These are phyloP conservation scores for Mycena kentingensis DNA, from an alignment of 768 basidiomycete species.

Conservation along the genomic window DNA sequence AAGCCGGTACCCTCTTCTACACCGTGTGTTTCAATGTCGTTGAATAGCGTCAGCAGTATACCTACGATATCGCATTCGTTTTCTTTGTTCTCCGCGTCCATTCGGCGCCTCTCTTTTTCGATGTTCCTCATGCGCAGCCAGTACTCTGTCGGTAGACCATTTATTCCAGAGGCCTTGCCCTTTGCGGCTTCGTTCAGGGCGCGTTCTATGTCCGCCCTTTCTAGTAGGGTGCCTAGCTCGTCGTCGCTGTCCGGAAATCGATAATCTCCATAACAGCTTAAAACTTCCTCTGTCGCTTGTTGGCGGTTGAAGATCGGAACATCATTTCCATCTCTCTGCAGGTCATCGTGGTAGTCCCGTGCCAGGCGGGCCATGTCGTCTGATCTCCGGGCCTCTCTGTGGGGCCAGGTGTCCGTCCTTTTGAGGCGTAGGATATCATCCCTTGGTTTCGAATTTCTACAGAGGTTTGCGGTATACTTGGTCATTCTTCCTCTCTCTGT, in stretches of 20 bases:
- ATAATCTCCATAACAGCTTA: background rate
- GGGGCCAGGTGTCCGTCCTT: background rate
- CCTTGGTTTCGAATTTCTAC: background rate
- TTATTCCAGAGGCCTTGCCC: background rate
- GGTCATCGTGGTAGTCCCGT: constrained; percentile 3
- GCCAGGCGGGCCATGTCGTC: constrained; percentile 2
- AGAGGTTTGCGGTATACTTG: background rate
- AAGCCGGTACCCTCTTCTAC: constrained; percentile 3
- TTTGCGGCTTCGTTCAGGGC: background rate
- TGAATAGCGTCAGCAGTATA: background rate
- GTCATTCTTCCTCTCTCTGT: background rate
- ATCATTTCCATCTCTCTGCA: background rate
- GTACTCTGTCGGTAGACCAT: background rate
- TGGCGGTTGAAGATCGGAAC: background rate
- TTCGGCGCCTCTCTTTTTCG: background rate
- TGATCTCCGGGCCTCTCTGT: background rate
- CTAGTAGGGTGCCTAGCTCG: background rate
- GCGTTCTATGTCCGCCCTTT: background rate
- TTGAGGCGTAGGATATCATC: background rate
- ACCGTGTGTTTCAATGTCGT: constrained; percentile 21
- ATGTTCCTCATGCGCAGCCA: background rate
- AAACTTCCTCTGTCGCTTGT: background rate
- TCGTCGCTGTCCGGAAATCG: background rate
- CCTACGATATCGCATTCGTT: constrained; percentile 3
- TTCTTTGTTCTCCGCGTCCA: background rate